Evolutionary conservation across 2,329 filamentous ascomycete genomes (phyloP), one percentile per base, ranked within the genome.

Genomic region (Fusarium buxicola): DNA sequence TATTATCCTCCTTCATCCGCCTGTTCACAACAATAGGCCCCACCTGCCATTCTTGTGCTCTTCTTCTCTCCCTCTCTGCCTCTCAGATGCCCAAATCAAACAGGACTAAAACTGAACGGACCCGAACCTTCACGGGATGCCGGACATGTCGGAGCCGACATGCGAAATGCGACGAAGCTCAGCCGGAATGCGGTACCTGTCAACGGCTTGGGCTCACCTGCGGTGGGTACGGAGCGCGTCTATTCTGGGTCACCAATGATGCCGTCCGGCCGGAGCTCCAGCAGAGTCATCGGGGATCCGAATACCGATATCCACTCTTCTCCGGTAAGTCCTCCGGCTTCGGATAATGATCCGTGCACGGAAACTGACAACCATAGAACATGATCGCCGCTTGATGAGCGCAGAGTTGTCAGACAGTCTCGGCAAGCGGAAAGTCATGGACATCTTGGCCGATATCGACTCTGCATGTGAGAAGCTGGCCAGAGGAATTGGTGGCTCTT

Each of bases 111-210:
- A 58, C 65, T 16, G 68, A 70, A 18, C 49, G 68, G 12, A 70
- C 68, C 21, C 66, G 68, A 7, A 76, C 73, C 2, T 76, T 76
- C 35, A 76, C 74, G 5, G 73, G 74, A 21, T 76, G 74, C 25
- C 70, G 72, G 12, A 75, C 73, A 11, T 76, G 74, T 58, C 67
- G 74, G 15, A 73, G 65, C 48, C 75, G 80, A 15, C 80, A 81
- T 63, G 69, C 76, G 31, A 82, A 81, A 68, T 82, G 79, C 59
- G 80, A 82, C 51, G 77, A 81, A 57, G 68, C 71, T 6, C 74
- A 73, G 7, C 80, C 79, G 3, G 66, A 66, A 25, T 82, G 80
- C 60, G 65, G 67, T 3, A 74, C 73, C 34, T 82, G 80, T 54
- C 57, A 58, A 21, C 69, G 73, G 12, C 66, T 75, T 13, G 74